Conservation (phyloP, 2,329 filamentous ascomycete species). For the Paracoccidioides brasiliensis region DNA sequence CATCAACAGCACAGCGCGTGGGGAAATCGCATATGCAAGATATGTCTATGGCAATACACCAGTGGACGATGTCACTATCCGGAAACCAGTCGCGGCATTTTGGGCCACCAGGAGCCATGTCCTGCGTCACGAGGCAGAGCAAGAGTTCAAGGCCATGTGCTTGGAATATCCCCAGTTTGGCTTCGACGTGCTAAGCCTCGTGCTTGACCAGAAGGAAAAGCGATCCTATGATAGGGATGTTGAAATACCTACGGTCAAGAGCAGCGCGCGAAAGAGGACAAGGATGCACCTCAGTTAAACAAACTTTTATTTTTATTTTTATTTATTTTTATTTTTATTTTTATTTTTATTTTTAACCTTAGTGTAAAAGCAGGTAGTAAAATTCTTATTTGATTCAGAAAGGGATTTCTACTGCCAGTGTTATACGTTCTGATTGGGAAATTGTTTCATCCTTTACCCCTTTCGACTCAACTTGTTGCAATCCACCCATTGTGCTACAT, state of each 20-base stretch:
- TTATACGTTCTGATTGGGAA: no score
- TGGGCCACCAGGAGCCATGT: slow-evolving; percentile 75
- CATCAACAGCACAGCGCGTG: slow-evolving; percentile 73
- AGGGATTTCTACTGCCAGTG: no score
- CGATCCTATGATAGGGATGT: slow-evolving; percentile 23
- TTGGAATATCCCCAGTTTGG: slow-evolving; percentile 83
- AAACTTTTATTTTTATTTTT: background rate
- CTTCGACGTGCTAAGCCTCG: slow-evolving; percentile 68
- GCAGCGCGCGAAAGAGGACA: slow-evolving; percentile 29
- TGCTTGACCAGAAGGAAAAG: slow-evolving; percentile 35
- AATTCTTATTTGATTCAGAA: no score
- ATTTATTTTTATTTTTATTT: background rate
- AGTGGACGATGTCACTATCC: slow-evolving; percentile 56
- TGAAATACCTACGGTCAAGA: slow-evolving; percentile 21
- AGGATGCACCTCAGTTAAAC: background rate
- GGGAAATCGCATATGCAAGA: slow-evolving; percentile 82
- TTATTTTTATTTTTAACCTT: background rate
- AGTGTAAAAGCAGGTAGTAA: no score
- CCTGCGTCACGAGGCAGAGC: slow-evolving; percentile 71
- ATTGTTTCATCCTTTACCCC: no score
- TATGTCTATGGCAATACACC: slow-evolving; percentile 74
- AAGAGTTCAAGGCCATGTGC: slow-evolving; percentile 73
- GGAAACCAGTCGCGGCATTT: slow-evolving; percentile 75
- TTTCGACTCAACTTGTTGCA: no score
- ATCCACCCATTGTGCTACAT: no score